phyloP scores from a whole-genome alignment of 139 green algal genomes.

The Medakamo hakoo region DNA sequence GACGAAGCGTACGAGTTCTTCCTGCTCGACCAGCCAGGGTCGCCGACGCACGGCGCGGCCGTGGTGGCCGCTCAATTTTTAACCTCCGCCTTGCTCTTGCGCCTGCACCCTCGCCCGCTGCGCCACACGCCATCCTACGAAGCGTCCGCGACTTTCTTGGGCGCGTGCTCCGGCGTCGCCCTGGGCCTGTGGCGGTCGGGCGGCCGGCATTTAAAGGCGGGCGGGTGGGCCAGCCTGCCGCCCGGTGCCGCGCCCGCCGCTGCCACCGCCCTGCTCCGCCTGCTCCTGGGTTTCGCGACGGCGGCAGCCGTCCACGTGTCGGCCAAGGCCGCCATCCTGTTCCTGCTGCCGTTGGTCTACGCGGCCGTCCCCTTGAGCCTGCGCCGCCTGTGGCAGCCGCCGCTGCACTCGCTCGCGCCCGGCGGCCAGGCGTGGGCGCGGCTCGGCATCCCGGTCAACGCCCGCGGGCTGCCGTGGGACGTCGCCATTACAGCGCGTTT shows the following conservation, averaged over 20 bases:
- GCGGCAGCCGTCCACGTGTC: constrained; percentile 12
- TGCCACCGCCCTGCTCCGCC: constrained; percentile 1
- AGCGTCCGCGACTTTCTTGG: constrained; percentile 16
- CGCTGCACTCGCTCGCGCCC: constrained; percentile 12
- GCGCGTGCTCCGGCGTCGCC: constrained; percentile 5
- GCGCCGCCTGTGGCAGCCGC: constrained; percentile 27
- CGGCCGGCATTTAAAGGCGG: too few species aligned
- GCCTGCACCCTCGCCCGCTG: constrained; percentile 25
- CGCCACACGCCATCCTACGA: constrained; percentile 24
- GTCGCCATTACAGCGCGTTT: constrained; percentile 22
- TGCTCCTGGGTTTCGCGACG: constrained; percentile 9
- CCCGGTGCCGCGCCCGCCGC: too few species aligned
- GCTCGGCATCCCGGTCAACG: constrained; percentile 10
- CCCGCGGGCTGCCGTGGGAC: constrained; percentile 15
- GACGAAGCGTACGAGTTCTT: constrained; percentile 7
- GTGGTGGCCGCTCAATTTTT: not conserved
- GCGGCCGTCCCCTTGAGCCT: constrained; percentile 15
- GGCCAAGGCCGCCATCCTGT: constrained; percentile 1
- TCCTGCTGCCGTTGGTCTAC: constrained; percentile 18
- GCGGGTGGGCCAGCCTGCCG: not conserved
- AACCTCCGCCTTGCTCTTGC: constrained; percentile 16
- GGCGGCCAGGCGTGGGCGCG: not conserved
- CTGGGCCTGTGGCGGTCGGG: constrained; percentile 1
- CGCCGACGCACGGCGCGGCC: not conserved
- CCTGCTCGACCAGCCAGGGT: too few species aligned